A percentile compares a stretch with the other conserved stretches of the same genome.
Conservation (phyloP, 495 filamentous ascomycete species). For the Clavariopsis aquatica region DNA sequence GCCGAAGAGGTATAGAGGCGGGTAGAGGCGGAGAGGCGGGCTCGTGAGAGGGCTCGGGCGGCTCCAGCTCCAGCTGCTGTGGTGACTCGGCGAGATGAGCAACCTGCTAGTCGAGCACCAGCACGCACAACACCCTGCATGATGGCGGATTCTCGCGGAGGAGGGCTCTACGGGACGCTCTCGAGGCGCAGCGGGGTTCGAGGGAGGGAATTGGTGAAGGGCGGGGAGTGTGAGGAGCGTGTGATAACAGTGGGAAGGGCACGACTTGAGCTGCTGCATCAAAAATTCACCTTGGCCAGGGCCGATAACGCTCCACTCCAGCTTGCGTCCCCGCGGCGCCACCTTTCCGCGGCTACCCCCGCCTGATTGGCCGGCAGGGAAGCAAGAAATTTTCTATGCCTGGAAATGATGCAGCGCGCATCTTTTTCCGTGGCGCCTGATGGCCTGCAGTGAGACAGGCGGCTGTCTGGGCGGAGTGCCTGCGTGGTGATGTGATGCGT, state of each 20-base stretch:
- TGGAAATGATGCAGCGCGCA: conserved; percentile 19
- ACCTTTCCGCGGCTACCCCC: conserved; percentile 1
- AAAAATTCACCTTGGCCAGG: conserved; percentile 19
- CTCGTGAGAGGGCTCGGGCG: conserved; percentile 26
- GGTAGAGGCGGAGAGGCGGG: conserved; percentile 24
- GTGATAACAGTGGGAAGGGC: conserved; percentile 7
- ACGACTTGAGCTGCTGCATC: conserved; percentile 15
- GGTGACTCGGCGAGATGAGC: conserved; percentile 36
- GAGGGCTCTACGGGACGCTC: conserved; percentile 18
- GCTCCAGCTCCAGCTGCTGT: conserved; percentile 21
- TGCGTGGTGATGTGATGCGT: conserved; percentile 3
- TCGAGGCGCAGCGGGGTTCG: conserved; percentile 9
- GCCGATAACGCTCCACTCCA: conserved; percentile 21
- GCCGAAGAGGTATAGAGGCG: conserved; percentile 30
- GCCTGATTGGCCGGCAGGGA: conserved; percentile 16
- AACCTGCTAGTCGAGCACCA: conserved; percentile 34
- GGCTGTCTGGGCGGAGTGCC: conserved; percentile 2
- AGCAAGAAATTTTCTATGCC: conserved; percentile 22
- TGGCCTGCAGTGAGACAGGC: conserved; percentile 17
- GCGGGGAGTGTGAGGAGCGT: background rate
- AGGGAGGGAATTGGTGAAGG: conserved; percentile 17
- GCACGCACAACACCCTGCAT: conserved; percentile 39
- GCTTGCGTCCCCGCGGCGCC: conserved; percentile 18
- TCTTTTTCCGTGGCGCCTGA: conserved; percentile 12
- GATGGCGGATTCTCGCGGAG: conserved; percentile 11